Evolutionary conservation across 2,329 filamentous ascomycete genomes (phyloP).

Genomic region (Fusarium armeniacum): DNA sequence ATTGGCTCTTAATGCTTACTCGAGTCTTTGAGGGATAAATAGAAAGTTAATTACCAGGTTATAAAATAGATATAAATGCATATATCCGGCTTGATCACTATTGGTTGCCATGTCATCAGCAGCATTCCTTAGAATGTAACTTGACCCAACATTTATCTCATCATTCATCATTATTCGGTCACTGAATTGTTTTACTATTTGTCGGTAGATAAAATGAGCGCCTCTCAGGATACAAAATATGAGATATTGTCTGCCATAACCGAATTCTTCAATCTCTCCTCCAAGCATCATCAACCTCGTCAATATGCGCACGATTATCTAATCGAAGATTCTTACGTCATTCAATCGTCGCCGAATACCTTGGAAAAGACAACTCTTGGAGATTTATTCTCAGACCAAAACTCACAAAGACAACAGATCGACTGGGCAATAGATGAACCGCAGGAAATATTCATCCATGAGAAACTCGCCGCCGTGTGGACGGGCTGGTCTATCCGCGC

Average conservation of each 20-base stretch:
- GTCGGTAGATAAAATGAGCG: slow-evolving; percentile 1
- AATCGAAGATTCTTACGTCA: slow-evolving; percentile 28
- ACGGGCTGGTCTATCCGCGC: slow-evolving; percentile 12
- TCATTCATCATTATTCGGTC: not conserved
- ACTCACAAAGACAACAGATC: not conserved
- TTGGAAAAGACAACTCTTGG: slow-evolving; percentile 24
- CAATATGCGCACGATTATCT: slow-evolving; percentile 1
- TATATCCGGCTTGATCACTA: not conserved
- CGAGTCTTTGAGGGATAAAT: slow-evolving; percentile 42
- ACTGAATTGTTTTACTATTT: not conserved
- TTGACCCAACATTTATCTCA: not conserved
- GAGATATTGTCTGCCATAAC: slow-evolving; percentile 11
- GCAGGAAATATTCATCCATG: not conserved
- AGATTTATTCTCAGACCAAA: not conserved
- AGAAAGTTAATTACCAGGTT: not conserved
- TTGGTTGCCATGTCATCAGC: slow-evolving; percentile 1
- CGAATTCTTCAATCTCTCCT: slow-evolving; percentile 12
- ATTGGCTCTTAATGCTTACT: slow-evolving; percentile 77
- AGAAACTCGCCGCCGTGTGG: slow-evolving; percentile 16
- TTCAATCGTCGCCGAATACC: slow-evolving; percentile 6
- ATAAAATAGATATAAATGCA: not conserved
- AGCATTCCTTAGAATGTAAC: not conserved
- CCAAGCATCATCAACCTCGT: not conserved
- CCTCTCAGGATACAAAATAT: not conserved
- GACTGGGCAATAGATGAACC: slow-evolving; percentile 26